Evolutionary conservation across 257 asterid species (phyloP).

Genomic region (Nicotiana tomentosiformis): DNA sequence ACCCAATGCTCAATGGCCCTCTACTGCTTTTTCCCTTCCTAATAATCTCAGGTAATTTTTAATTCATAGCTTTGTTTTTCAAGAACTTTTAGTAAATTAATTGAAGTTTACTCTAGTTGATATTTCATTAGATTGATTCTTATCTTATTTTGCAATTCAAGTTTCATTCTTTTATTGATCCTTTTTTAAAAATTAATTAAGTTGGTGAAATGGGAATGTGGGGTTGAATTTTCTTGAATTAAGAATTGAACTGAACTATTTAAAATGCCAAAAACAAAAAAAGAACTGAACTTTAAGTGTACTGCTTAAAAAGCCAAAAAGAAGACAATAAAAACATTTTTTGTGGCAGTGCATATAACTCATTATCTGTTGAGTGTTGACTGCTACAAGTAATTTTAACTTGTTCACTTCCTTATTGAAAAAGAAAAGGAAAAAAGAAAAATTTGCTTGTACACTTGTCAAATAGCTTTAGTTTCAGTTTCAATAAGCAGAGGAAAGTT

Average conservation of each 20-base stretch:
- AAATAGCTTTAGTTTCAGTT: constrained; percentile 1
- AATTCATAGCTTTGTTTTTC: background rate
- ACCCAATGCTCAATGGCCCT: constrained; percentile 30
- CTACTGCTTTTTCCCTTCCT: constrained; percentile 20
- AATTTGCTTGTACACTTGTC: background rate
- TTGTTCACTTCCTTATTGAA: background rate
- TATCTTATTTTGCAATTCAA: background rate
- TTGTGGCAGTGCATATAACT: background rate
- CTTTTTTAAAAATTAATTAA: background rate
- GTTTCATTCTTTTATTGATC: background rate
- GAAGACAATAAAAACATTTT: background rate
- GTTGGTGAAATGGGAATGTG: constrained; percentile 3
- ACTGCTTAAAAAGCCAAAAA: background rate
- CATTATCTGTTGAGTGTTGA: background rate
- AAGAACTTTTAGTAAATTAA: background rate
- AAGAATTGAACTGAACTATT: background rate
- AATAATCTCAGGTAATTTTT: constrained; percentile 27
- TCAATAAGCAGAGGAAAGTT: background rate
- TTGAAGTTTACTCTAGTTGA: background rate
- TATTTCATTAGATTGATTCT: no score
- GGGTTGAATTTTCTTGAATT: background rate
- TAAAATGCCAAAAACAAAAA: background rate
- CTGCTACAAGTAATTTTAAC: background rate
- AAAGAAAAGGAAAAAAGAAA: background rate
- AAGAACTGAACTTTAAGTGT: background rate